Evolutionary conservation across 176 grass and related monocot genomes (phyloP).

Genomic region (Rhipidocladum racemiflorum): DNA sequence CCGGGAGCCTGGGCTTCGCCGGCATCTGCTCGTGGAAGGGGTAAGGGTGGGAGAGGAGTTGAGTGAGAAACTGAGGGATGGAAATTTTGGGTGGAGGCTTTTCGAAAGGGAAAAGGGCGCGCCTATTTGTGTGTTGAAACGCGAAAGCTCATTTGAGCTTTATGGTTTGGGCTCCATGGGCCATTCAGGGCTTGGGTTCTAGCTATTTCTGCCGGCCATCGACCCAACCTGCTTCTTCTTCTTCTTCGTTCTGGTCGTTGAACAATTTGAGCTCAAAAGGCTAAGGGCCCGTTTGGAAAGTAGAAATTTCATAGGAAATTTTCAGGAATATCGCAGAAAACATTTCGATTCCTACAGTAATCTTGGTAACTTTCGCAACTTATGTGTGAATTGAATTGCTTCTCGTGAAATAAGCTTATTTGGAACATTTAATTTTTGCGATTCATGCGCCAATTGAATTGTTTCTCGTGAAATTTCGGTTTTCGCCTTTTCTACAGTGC

Average conservation of each 20-base stretch:
- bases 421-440: too few relatives aligned
- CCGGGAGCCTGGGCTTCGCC: constrained; percentile 30
- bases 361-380: too few relatives aligned
- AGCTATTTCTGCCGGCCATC: background rate
- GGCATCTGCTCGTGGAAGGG: constrained; percentile 26
- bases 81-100: background rate
- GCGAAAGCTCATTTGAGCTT: background rate
- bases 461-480: too few relatives aligned
- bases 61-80: background rate
- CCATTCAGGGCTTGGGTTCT: background rate
- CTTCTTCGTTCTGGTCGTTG: background rate
- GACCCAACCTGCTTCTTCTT: background rate
- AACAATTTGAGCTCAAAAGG: too few relatives aligned
- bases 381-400: too few relatives aligned
- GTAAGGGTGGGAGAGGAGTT: background rate
- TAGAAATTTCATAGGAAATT: too few relatives aligned
- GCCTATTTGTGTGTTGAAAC: background rate
- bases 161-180: background rate
- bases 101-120: constrained; percentile 33
- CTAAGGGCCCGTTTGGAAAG: too few relatives aligned
- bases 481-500: too few relatives aligned
- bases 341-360: too few relatives aligned
- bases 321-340: too few relatives aligned
- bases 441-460: too few relatives aligned
- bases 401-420: too few relatives aligned